Evolutionary conservation across 208 protist genomes (phyloP), one percentile per base, ranked within the genome.

Genomic region (Angomonas deanei): DNA sequence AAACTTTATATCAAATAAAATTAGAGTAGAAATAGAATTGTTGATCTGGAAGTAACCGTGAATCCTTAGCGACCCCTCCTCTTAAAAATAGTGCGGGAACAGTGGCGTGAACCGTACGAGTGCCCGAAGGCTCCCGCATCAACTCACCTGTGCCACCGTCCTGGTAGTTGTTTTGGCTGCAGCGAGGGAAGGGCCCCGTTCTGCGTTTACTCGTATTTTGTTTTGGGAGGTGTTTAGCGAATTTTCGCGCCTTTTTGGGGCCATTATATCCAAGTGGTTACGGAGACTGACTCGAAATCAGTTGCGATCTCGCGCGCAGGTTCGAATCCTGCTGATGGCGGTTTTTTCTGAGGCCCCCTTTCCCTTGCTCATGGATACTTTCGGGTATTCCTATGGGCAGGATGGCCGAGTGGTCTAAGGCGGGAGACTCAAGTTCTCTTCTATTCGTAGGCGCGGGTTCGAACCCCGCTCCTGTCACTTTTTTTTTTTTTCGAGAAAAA

Each of bases 231-330:
- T n/a, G n/a, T n/a, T n/a, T n/a, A 42, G 15, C 11, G 36, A 42
- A 42, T n/a, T n/a, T 42, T 42, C 15, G 15, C 11, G 11, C 8
- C 36, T 15, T 15, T n/a, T n/a, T 15, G 36, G 15, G 36, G 36
- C 36, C 36, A 42, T 42, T 42, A 42, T 42, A 42, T 15, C 86
- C 86, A 89, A 89, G 82, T 89, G 82, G 86, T 92, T 89, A 92
- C 76, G 82, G 86, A 80, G 86, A 76, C 74, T 88, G 82, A 92
- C 82, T 90, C 61, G 78, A 88, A 90, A 88, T 90, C 78, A 88
- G 72, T 78, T 90, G 78, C 72, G 80, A 91, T 88, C 83, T 91
- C 83, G 83, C 83, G 80, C 83, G 82, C 72, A 86, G 82, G 86
- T 93, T 90, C 78, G 83, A 91, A 85, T 82, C 83, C 78, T 90